Base-by-base conservation (phyloP, 768 basidiomycete genomes). In the Antrodiella citrinella region DNA sequence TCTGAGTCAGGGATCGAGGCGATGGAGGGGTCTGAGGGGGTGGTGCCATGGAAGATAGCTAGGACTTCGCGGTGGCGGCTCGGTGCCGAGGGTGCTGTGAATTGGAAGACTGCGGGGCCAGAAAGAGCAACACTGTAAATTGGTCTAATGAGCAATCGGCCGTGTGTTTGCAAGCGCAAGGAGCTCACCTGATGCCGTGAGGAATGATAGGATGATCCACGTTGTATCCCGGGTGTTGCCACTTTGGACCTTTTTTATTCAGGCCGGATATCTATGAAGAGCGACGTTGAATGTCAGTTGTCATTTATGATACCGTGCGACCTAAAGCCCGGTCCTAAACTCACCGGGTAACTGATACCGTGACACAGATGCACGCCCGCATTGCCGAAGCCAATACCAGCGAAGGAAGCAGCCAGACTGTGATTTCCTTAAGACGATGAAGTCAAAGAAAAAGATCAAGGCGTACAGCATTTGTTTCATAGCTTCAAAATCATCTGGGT, bases 321-420 rank as follows among this genome's bases (percentile, higher is more conserved):
- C 38, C 23, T 25, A 7, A 35, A 46, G 2, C 45, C 23, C 20
- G 25, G 12, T 15, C 30, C 30, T 7, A 35, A 7, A 35, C 30
- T 54, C 59, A 89, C 90, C 3, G 87, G 88, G 58, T 90, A 90
- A 59, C 86, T 88, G 75, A 91, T 89, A 46, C 90, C 91, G 58
- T 92, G 91, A 57, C 89, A 91, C 47, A 94, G 62, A 66, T 93
- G 91, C 3, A 93, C 90, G 3, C 91, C 92, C 9, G 93, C 92
- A 60, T 92, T 93, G 25, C 92, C 91, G 57, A 94, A 94, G 1
- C 94, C 93, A 43, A 95, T 95, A 26, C 94, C 94, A 54, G 94
- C 94, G 53, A 95, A 93, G 11, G 92, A 92, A 11, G 93, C 80
- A 1, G 93, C 93, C 52, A 97, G 72, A 25, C 91, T 93, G 54